Evolutionary conservation across 768 basidiomycete genomes (phyloP).

Genomic region (Lentinula lateritia): DNA sequence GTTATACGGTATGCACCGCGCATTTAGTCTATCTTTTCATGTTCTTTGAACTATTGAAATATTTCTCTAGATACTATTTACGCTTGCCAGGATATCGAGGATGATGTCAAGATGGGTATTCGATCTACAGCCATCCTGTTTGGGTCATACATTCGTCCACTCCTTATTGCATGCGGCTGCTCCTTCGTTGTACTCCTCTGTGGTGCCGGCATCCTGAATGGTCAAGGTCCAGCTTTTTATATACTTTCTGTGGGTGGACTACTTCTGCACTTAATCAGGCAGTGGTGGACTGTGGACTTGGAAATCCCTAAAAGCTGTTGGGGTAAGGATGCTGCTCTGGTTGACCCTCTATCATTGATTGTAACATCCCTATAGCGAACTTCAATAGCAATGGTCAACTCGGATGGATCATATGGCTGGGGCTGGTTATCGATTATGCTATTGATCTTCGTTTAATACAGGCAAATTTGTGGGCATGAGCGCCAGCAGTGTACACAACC

Average conservation of each 20-base stretch:
- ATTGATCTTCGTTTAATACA: neutral
- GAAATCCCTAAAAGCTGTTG: constrained; percentile 19
- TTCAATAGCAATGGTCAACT: constrained; percentile 14
- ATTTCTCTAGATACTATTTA: constrained; percentile 53
- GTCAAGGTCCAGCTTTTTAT: constrained; percentile 33
- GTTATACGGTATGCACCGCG: constrained; percentile 34
- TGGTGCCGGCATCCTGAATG: constrained; percentile 48
- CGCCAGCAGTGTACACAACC: no score
- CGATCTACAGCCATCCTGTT: constrained; percentile 75
- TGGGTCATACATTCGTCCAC: constrained; percentile 50
- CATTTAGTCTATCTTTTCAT: neutral
- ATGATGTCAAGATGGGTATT: constrained; percentile 69
- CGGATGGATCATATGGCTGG: constrained; percentile 13
- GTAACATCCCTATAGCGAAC: neutral
- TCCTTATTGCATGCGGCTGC: constrained; percentile 47
- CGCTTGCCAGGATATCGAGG: constrained; percentile 72
- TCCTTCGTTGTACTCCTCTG: constrained; percentile 47
- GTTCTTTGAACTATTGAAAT: neutral
- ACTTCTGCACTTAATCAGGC: constrained; percentile 19
- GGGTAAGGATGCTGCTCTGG: constrained; percentile 7
- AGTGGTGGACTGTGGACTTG: constrained; percentile 17
- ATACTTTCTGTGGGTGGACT: constrained; percentile 20
- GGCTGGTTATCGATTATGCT: constrained; percentile 9
- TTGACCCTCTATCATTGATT: neutral
- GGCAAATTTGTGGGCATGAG: neutral